These are phyloP conservation scores for Miscanthus lutarioriparius DNA, from an alignment of 176 grass and related monocot genomes.

Conservation along the genomic window DNA sequence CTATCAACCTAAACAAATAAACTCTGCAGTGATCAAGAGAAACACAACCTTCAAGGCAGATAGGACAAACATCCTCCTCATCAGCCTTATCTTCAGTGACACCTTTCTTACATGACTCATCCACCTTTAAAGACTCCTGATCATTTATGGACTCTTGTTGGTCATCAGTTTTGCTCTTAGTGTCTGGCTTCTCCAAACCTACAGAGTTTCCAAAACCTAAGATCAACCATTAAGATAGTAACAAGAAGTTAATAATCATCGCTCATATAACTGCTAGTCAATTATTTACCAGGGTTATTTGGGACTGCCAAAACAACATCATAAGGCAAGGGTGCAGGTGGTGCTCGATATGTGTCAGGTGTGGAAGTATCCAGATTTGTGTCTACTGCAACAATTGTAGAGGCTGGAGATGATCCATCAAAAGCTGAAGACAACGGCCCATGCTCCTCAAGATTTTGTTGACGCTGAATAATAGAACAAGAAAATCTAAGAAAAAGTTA, in stretches of 20 bases:
- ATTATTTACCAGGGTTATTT: conserved; percentile 47
- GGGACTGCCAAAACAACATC: conserved; percentile 60
- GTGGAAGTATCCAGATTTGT: conserved; percentile 77
- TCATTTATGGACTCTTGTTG: conserved; percentile 53
- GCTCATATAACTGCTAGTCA: conserved; percentile 4
- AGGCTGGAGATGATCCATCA: conserved; percentile 58
- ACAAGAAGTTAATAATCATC: neutral
- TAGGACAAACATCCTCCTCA: conserved; percentile 95
- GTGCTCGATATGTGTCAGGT: conserved; percentile 75
- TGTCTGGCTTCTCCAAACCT: conserved; percentile 55
- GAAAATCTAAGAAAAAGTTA: neutral
- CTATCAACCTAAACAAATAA: conserved; percentile 3
- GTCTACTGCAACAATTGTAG: conserved; percentile 58
- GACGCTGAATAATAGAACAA: conserved; percentile 48
- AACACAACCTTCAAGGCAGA: conserved; percentile 91
- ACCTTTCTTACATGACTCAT: conserved; percentile 54
- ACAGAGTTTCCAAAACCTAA: conserved; percentile 41
- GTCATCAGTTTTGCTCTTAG: conserved; percentile 59
- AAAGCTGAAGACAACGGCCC: conserved; percentile 67
- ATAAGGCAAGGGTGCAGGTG: conserved; percentile 87
- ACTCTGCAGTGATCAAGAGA: conserved; percentile 11
- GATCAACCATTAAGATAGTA: neutral
- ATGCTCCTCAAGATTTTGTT: conserved; percentile 69
- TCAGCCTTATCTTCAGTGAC: conserved; percentile 41
- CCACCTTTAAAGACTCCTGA: conserved; percentile 52